Evolutionary conservation across 352 stramenopile species (phyloP).

Genomic region (Pythium chondricola): DNA sequence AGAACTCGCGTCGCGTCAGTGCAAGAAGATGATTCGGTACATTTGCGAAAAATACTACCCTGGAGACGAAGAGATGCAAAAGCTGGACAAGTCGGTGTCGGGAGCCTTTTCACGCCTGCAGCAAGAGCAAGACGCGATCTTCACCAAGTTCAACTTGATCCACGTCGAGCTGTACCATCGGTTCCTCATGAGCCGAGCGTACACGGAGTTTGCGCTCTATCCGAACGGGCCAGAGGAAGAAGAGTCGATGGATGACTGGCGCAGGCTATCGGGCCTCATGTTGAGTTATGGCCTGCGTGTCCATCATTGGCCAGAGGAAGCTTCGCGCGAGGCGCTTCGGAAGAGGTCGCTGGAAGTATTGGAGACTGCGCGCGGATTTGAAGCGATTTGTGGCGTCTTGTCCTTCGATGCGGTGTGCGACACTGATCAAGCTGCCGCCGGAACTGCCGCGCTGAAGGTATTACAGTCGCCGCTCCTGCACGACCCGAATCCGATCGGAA

Average conservation of each 20-base stretch:
- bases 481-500: slow-evolving; percentile 13
- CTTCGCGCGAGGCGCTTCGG: slow-evolving; percentile 28
- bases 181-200: slow-evolving; percentile 78
- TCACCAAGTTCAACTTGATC: slow-evolving; percentile 83
- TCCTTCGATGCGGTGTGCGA: slow-evolving; percentile 47
- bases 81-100: slow-evolving; percentile 58
- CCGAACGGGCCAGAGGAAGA: slow-evolving; percentile 37
- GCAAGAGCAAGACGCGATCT: slow-evolving; percentile 75
- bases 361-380: slow-evolving; percentile 53
- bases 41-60: slow-evolving; percentile 84
- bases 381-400: slow-evolving; percentile 68
- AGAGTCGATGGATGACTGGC: slow-evolving; percentile 70
- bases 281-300: slow-evolving; percentile 78
- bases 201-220: slow-evolving; percentile 83
- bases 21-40: slow-evolving; percentile 70
- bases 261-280: slow-evolving; percentile 59
- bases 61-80: slow-evolving; percentile 66
- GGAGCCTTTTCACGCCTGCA: slow-evolving; percentile 59
- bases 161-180: slow-evolving; percentile 82
- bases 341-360: slow-evolving; percentile 70
- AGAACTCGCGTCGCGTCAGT: slow-evolving; percentile 53
- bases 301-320: slow-evolving; percentile 68
- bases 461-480: slow-evolving; percentile 18
- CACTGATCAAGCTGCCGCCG: slow-evolving; percentile 13
- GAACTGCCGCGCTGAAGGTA: slow-evolving; percentile 16